Evolutionary conservation across 805 yeast species (phyloP).

Genomic region (Kodamaea fukazawae): DNA sequence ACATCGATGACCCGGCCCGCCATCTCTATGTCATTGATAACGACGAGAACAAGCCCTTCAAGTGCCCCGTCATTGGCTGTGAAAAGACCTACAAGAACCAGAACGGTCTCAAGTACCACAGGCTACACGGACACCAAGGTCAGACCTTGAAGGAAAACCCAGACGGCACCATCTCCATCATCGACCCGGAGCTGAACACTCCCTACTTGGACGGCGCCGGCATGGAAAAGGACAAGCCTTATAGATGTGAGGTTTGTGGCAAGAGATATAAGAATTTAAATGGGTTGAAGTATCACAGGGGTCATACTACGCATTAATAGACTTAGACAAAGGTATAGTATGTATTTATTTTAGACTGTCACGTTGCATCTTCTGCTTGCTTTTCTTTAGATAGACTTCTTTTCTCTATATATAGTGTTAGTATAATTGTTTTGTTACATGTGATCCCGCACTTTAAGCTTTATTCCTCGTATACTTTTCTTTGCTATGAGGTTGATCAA

Average conservation of each 20-base stretch:
- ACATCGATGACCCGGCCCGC: conserved; percentile 95
- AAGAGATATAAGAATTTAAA: conserved; percentile 93
- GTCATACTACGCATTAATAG: conserved; percentile 87
- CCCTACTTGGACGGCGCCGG: conserved; percentile 94
- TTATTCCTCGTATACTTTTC: too few species aligned
- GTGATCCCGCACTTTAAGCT: too few species aligned
- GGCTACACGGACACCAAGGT: conserved; percentile 95
- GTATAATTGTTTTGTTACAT: too few species aligned
- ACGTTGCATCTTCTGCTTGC: not conserved
- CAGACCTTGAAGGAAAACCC: conserved; percentile 87
- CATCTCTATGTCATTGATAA: conserved; percentile 89
- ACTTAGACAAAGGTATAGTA: too few species aligned
- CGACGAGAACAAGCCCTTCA: conserved; percentile 90
- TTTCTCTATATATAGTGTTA: conserved; percentile 5
- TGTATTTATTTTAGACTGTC: too few species aligned
- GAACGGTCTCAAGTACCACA: conserved; percentile 93
- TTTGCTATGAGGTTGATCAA: not conserved
- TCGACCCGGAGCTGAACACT: conserved; percentile 85
- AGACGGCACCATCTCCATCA: conserved; percentile 88
- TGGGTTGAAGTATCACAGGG: conserved; percentile 95
- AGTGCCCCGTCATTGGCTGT: conserved; percentile 97
- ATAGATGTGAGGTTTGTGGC: conserved; percentile 97
- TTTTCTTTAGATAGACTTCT: conserved; percentile 3
- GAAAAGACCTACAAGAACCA: conserved; percentile 97
- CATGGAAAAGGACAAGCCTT: conserved; percentile 96